Evolutionary conservation across 331 rosid genomes (phyloP), one percentile per base, ranked within the genome.

Genomic region (Rhamnella rubrinervis): DNA sequence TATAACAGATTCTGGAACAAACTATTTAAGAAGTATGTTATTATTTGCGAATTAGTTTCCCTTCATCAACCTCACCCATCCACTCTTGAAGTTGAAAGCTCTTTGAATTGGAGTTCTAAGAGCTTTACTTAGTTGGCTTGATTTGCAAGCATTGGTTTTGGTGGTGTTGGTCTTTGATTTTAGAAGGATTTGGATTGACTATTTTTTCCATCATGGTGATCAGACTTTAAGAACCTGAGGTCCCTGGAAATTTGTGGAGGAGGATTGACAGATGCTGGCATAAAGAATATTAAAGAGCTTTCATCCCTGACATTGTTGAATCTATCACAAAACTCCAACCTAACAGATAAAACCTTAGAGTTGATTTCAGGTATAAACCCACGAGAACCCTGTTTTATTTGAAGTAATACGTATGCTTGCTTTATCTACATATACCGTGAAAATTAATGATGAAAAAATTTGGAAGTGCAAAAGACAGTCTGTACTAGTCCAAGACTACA

Each of bases 181-280:
- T 20, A 26, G 15, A 35, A 2, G 47, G 60, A 20, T 23, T 14
- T 37, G 19, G 9, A 11, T 5, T 26, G 31, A 40, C 66, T 52
- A 7, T 77, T 25, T 63, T 28, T 55, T 28, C 23, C 35, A 49
- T 51, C 49, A 2, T 67, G 55, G 23, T 73, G 74, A 63, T 50
- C 87, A 93, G 98, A 88, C 75, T 87, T 93, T 21, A 93, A 93
- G 82, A 83, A 83, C 70, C 86, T 93, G 67, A 89, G 80, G 81
- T 91, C 97, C 72, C 87, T 93, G 65, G 98, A 93, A 91, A 85
- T 91, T 77, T 93, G 98, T 44, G 87, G 98, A 8, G 98, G 98
- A 57, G 88, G 95, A 72, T 71, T 93, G 83, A 93, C 98, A 13
- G 98, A 93, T 85, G 85, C 88, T 55, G 98, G 98, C 61, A 78